A percentile compares a stretch with the other conserved stretches of the same genome.
Evolutionary conservation across 495 filamentous ascomycete genomes (phyloP).

Genomic region (Xeromyces bisporus): DNA sequence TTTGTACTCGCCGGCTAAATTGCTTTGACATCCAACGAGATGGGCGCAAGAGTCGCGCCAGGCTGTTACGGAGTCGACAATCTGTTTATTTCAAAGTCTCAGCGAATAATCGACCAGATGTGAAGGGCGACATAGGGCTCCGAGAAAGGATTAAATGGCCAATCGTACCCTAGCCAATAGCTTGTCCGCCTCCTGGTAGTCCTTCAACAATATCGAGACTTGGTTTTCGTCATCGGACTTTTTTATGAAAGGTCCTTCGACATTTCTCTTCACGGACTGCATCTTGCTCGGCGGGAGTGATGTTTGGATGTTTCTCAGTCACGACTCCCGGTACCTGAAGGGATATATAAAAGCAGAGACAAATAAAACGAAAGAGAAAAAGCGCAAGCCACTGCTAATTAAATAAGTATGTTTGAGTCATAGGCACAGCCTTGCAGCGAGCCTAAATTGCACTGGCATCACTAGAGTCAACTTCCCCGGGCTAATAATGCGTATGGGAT

Average conservation of each 20-base stretch:
- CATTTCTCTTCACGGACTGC: slow-evolving; percentile 63
- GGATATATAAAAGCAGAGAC: neutral
- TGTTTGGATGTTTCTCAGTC: too few species aligned
- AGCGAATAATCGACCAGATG: slow-evolving; percentile 1
- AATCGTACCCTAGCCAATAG: slow-evolving; percentile 49
- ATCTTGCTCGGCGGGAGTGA: slow-evolving; percentile 45
- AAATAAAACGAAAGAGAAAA: neutral
- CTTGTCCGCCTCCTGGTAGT: slow-evolving; percentile 73
- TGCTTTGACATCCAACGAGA: slow-evolving; percentile 54
- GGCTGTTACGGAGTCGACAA: slow-evolving; percentile 61
- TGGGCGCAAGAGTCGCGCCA: slow-evolving; percentile 80
- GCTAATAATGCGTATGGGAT: too few species aligned
- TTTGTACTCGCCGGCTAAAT: slow-evolving; percentile 55
- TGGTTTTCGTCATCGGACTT: slow-evolving; percentile 62
- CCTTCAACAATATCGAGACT: slow-evolving; percentile 56
- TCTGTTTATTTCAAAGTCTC: slow-evolving; percentile 36
- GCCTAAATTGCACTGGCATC: too few species aligned
- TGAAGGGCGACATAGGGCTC: slow-evolving; percentile 1
- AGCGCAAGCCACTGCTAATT: too few species aligned
- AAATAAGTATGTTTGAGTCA: too few species aligned
- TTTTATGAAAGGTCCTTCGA: slow-evolving; percentile 55
- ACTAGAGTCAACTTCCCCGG: too few species aligned
- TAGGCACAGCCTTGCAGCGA: too few species aligned
- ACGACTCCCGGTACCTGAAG: neutral
- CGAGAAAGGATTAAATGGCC: slow-evolving; percentile 1